phyloP scores from a whole-genome alignment of 495 filamentous ascomycete genomes.

The Bryoglossum gracile region DNA sequence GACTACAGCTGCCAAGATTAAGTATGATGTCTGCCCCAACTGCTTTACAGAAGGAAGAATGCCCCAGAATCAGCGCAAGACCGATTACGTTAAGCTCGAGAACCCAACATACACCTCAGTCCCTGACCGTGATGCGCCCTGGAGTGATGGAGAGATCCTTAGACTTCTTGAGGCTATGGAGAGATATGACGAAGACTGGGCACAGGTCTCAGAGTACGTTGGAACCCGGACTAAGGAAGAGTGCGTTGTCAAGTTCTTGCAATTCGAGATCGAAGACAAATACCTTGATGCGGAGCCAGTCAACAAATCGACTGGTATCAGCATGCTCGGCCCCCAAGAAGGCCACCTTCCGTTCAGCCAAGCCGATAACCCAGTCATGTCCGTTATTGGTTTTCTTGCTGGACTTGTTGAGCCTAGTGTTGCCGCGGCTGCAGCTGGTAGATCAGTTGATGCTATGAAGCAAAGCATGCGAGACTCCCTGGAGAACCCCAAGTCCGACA shows the following conservation, averaged over 20 bases:
- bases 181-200: conserved; percentile 91
- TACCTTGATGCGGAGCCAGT: conserved; percentile 70
- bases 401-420: conserved; percentile 80
- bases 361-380: conserved; percentile 90
- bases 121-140: conserved; percentile 74
- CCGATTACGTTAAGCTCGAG: conserved; percentile 80
- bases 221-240: conserved; percentile 89
- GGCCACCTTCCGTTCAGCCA: conserved; percentile 81
- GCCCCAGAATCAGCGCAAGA: conserved; percentile 60
- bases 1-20: conserved; percentile 52
- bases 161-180: conserved; percentile 84
- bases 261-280: conserved; percentile 84
- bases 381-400: conserved; percentile 87
- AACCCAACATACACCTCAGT: conserved; percentile 67
- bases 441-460: conserved; percentile 76
- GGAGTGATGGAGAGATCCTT: conserved; percentile 83
- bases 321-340: conserved; percentile 52
- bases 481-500: conserved; percentile 45
- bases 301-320: conserved; percentile 49
- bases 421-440: conserved; percentile 80
- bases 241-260: conserved; percentile 92
- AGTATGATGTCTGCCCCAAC: conserved; percentile 80
- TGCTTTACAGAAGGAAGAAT: conserved; percentile 79
- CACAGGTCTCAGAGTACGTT: conserved; percentile 82
- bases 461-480: conserved; percentile 65